phyloP scores from a whole-genome alignment of 2,329 filamentous ascomycete species.

The Didymella segeticola region DNA sequence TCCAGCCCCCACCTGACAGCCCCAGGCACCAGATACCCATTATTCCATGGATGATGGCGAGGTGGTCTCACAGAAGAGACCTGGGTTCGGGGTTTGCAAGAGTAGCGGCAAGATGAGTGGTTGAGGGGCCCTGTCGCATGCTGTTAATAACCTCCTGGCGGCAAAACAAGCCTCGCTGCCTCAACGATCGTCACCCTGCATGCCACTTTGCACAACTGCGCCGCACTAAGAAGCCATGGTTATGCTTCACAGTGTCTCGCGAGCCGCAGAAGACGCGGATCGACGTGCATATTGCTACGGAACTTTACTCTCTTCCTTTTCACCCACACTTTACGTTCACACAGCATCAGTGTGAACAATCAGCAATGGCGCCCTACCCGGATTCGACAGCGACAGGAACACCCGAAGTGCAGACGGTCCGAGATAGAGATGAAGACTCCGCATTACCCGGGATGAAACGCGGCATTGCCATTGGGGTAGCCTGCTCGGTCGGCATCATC shows the following conservation, averaged over 20 bases:
- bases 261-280: conserved; percentile 6
- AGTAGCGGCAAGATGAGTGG: conserved; percentile 17
- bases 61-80: conserved; percentile 7
- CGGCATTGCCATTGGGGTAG: conserved; percentile 39
- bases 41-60: conserved; percentile 8
- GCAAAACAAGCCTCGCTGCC: conserved; percentile 21
- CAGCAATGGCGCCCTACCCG: conserved; percentile 13
- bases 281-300: neutral
- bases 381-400: conserved; percentile 5
- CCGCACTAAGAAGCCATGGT: conserved; percentile 14
- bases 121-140: conserved; percentile 1
- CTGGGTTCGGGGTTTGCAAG: conserved; percentile 6
- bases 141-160: conserved; percentile 21
- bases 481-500: conserved; percentile 30
- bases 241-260: conserved; percentile 10
- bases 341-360: neutral
- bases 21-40: conserved; percentile 7
- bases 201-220: conserved; percentile 17
- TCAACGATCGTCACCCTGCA: conserved; percentile 16
- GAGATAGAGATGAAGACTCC: conserved; percentile 1
- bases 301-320: neutral
- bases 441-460: conserved; percentile 40
- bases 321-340: neutral
- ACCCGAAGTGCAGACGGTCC: neutral
- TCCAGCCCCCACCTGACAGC: conserved; percentile 6